phyloP scores from a whole-genome alignment of 1,139 yeast genomes.

The Candida sp. region DNA sequence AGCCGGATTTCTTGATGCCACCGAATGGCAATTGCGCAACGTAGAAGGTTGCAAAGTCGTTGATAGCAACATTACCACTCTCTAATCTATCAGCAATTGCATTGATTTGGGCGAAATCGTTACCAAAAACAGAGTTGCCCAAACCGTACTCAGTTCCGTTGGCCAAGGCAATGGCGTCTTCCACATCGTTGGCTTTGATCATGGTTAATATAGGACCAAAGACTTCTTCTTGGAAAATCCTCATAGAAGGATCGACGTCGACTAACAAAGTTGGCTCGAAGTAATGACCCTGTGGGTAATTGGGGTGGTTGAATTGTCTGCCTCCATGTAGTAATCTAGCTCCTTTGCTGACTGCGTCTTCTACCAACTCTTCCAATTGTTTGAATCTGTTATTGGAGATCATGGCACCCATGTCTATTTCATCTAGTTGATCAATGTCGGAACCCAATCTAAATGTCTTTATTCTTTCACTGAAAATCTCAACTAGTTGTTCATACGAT shows the following conservation, averaged over 20 bases:
- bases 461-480: conserved; percentile 60
- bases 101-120: conserved; percentile 57
- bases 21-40: conserved; percentile 98
- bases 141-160: conserved; percentile 90
- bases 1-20: conserved; percentile 91
- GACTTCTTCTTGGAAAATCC: conserved; percentile 85
- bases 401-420: conserved; percentile 96
- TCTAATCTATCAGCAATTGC: conserved; percentile 64
- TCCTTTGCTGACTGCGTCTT: conserved; percentile 80
- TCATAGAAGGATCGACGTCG: conserved; percentile 80
- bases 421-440: conserved; percentile 87
- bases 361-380: conserved; percentile 63
- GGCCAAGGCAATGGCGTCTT: conserved; percentile 78
- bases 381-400: conserved; percentile 78
- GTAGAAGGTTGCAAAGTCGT: conserved; percentile 96
- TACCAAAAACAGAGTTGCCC: conserved; percentile 90
- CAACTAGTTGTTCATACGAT: conserved; percentile 65
- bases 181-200: conserved; percentile 68
- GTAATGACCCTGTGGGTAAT: conserved; percentile 94
- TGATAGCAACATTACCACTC: conserved; percentile 93
- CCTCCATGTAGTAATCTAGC: conserved; percentile 87
- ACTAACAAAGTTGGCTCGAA: conserved; percentile 87
- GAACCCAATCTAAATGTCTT: conserved; percentile 77
- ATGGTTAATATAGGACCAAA: conserved; percentile 90
- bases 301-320: conserved; percentile 77